A percentile compares a stretch with the other conserved stretches of the same genome.
These are phyloP conservation scores for Vicia faba DNA, from an alignment of 306 rosid genomes.

Conservation along the genomic window DNA sequence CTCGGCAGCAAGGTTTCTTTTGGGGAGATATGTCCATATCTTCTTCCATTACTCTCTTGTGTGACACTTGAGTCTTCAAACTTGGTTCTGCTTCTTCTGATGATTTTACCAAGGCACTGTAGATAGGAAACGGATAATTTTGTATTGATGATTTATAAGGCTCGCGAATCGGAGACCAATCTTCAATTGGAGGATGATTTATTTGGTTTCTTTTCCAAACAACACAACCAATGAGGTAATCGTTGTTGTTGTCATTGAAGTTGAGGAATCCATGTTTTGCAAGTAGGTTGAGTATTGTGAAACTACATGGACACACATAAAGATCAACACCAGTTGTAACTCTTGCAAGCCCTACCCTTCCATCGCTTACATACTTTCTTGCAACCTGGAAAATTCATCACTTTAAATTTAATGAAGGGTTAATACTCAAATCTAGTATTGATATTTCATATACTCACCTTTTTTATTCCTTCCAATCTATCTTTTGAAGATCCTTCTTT, in stretches of 20 bases:
- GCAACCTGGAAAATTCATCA: neutral
- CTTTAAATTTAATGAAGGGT: too few relatives aligned
- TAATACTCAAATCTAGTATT: neutral
- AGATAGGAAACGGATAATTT: neutral
- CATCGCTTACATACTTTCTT: neutral
- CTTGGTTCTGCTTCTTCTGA: too few relatives aligned
- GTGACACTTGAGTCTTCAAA: neutral
- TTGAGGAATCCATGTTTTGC: neutral
- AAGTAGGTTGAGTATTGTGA: neutral
- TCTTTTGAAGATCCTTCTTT: slow-evolving; percentile 3
- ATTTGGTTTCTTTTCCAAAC: neutral
- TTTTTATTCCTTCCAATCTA: neutral
- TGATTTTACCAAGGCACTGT: neutral
- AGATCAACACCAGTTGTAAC: neutral
- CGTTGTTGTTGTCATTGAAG: neutral
- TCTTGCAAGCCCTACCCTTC: slow-evolving; percentile 1
- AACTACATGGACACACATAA: slow-evolving; percentile 2
- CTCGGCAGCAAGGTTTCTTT: neutral
- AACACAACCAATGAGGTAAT: slow-evolving; percentile 2
- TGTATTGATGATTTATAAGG: neutral
- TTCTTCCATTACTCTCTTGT: neutral
- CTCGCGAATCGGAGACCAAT: neutral
- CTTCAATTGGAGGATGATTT: neutral
- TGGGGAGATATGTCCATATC: neutral
- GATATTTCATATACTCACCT: neutral